A percentile compares a stretch with the other conserved stretches of the same genome.
Evolutionary conservation across 1,139 yeast genomes (phyloP).

Genomic region (Blastobotrys raffinosifermentans): DNA sequence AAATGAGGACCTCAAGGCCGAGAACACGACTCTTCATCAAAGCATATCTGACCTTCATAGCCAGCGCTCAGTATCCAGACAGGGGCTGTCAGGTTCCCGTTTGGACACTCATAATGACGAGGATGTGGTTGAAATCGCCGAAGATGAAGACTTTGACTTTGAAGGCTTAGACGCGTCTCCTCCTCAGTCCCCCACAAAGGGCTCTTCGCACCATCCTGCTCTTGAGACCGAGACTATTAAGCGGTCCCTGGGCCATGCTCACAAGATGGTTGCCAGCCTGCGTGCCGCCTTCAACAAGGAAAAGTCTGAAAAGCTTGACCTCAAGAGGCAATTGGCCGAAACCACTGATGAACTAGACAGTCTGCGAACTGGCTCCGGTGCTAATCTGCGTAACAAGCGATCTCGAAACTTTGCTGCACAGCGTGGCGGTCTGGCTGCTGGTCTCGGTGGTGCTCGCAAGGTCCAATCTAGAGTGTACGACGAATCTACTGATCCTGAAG

Average conservation of each 20-base stretch:
- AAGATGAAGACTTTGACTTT: conserved; percentile 24
- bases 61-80: conserved; percentile 11
- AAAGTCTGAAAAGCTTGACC: conserved; percentile 32
- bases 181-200: conserved; percentile 39
- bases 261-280: conserved; percentile 35
- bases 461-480: conserved; percentile 10
- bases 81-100: conserved; percentile 2
- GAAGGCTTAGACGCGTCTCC: conserved; percentile 34
- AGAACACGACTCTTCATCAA: conserved; percentile 21
- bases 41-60: conserved; percentile 8
- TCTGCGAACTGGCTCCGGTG: conserved; percentile 5
- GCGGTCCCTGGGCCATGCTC: conserved; percentile 62
- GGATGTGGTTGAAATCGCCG: conserved; percentile 21
- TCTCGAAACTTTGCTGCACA: conserved; percentile 14
- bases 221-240: conserved; percentile 64
- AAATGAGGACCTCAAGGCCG: conserved; percentile 22
- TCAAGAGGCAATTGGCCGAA: conserved; percentile 27
- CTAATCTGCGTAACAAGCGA: conserved; percentile 15
- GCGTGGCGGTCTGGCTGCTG: conserved; percentile 6
- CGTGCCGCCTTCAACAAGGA: conserved; percentile 30
- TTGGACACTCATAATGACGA: conserved; percentile 5
- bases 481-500: conserved; percentile 14
- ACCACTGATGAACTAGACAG: conserved; percentile 23
- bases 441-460: conserved; percentile 9
- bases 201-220: conserved; percentile 43